phyloP scores from a whole-genome alignment of 1,284 basidiomycete species.

The Apiotrichum porosum region DNA sequence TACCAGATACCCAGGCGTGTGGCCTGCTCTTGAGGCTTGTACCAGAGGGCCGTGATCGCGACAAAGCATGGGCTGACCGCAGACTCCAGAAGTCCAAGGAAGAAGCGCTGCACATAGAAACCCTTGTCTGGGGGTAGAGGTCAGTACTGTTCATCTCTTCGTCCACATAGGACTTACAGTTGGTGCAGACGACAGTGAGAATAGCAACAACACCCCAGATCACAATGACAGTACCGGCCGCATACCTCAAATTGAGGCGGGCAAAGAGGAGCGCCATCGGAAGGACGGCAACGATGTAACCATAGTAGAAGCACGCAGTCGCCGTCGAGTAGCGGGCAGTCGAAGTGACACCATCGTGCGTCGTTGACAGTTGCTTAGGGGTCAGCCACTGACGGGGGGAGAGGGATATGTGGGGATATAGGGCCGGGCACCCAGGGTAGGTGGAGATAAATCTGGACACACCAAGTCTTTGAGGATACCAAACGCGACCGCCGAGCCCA shows the following conservation, averaged over 20 bases:
- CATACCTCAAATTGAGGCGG: slow-evolving; percentile 48
- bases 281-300: slow-evolving; percentile 50
- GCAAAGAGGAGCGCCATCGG: slow-evolving; percentile 51
- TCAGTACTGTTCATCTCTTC: background rate
- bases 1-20: slow-evolving; percentile 51
- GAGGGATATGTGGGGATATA: no score
- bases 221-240: slow-evolving; percentile 37
- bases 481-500: slow-evolving; percentile 52
- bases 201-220: slow-evolving; percentile 53
- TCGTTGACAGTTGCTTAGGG: slow-evolving; percentile 35
- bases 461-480: slow-evolving; percentile 52
- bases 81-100: slow-evolving; percentile 50
- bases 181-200: slow-evolving; percentile 49
- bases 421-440: no score
- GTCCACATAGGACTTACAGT: slow-evolving; percentile 19
- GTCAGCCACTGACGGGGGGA: no score
- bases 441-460: no score
- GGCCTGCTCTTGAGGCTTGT: slow-evolving; percentile 49
- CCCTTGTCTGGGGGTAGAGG: slow-evolving; percentile 35
- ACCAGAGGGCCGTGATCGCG: slow-evolving; percentile 52
- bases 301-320: slow-evolving; percentile 52
- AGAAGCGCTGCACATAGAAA: slow-evolving; percentile 51
- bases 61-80: slow-evolving; percentile 54
- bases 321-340: slow-evolving; percentile 47
- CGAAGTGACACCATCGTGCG: slow-evolving; percentile 36